These are phyloP conservation scores for Leucaena leucocephala DNA, from an alignment of 306 rosid genomes.

Conservation along the genomic window DNA sequence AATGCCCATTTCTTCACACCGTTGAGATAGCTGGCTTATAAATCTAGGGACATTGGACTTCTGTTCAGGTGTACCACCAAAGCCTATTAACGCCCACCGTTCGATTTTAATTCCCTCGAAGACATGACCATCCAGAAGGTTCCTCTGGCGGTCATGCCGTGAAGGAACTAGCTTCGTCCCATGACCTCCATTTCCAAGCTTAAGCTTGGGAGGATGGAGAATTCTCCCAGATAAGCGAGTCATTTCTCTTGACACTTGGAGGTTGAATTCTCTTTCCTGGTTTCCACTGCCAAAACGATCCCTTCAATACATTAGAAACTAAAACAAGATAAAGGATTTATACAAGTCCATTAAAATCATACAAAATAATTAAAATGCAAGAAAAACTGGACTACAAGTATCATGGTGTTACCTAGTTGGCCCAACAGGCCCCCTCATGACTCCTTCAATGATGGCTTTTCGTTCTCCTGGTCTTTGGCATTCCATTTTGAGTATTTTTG, in stretches of 20 bases:
- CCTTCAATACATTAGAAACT: conserved; percentile 31
- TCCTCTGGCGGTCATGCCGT: conserved; percentile 94
- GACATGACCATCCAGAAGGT: conserved; percentile 85
- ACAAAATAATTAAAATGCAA: conserved; percentile 19
- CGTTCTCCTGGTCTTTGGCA: conserved; percentile 91
- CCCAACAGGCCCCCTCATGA: conserved; percentile 80
- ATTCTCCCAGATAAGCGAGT: conserved; percentile 81
- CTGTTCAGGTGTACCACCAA: conserved; percentile 87
- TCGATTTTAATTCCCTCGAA: conserved; percentile 86
- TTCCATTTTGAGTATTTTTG: conserved; percentile 94
- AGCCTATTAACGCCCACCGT: conserved; percentile 89
- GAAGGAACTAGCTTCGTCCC: conserved; percentile 75
- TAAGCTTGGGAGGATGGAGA: conserved; percentile 93
- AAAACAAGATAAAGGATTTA: conserved; percentile 29
- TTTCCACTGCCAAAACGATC: conserved; percentile 64
- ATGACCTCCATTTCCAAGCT: conserved; percentile 92
- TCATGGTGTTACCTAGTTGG: conserved; percentile 72
- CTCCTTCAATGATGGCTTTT: conserved; percentile 81
- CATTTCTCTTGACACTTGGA: conserved; percentile 86
- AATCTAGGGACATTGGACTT: conserved; percentile 69
- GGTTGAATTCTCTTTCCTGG: conserved; percentile 82
- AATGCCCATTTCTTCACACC: conserved; percentile 90
- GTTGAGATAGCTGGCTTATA: conserved; percentile 74
- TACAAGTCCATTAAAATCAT: conserved; percentile 21
- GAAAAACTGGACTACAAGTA: conserved; percentile 6